phyloP scores from a whole-genome alignment of 140 eudicot genomes.

The Ambrosia hybrid region DNA sequence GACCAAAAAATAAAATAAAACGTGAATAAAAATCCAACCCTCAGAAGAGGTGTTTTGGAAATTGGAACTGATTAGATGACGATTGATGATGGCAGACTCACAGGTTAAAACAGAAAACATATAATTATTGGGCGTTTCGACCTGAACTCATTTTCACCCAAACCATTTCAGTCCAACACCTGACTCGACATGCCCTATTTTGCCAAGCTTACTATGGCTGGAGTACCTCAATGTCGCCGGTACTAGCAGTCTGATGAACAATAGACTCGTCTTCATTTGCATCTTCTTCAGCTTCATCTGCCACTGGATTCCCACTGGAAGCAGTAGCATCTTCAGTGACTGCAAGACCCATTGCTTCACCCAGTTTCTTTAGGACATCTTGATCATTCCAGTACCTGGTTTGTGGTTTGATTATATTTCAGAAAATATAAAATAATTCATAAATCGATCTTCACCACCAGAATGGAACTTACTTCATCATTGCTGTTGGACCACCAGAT shows the following conservation, averaged over 20 bases:
- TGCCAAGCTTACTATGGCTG: background rate
- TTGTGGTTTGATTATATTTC: background rate
- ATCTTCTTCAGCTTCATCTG: conserved; percentile 68
- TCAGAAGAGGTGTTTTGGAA: background rate
- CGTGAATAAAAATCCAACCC: background rate
- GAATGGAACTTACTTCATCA: conserved; percentile 67
- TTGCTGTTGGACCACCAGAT: conserved; percentile 94
- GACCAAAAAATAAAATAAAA: background rate
- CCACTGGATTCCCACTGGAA: conserved; percentile 49
- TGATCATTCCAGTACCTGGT: conserved; percentile 93
- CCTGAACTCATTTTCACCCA: background rate
- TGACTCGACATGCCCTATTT: no score
- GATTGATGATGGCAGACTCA: background rate
- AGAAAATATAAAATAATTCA: background rate
- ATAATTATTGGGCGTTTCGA: background rate
- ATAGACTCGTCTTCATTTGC: conserved; percentile 81
- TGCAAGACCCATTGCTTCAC: conserved; percentile 95
- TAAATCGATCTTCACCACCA: background rate
- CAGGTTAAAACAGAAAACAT: background rate
- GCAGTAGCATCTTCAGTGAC: conserved; percentile 52
- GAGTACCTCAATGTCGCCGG: conserved; percentile 82
- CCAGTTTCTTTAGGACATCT: conserved; percentile 76
- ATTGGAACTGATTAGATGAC: background rate
- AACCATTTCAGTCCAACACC: background rate
- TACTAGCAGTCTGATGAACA: conserved; percentile 91